A percentile compares a stretch with the other conserved stretches of the same genome.
phyloP scores from a whole-genome alignment of 2,329 filamentous ascomycete species.

The Apiospora kogelbergensis region DNA sequence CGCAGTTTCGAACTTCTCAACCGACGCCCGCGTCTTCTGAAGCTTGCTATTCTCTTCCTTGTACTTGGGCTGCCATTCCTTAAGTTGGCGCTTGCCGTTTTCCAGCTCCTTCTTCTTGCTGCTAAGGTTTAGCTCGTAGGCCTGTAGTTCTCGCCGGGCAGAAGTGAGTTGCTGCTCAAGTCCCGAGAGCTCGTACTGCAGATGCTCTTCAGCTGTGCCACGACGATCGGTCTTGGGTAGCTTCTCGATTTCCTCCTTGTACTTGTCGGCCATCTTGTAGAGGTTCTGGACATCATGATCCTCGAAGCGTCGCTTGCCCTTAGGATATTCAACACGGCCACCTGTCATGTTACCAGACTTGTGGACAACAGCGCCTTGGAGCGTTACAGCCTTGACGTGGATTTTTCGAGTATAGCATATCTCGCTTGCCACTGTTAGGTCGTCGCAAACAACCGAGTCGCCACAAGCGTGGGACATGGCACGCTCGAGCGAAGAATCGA shows the following conservation, averaged over 20 bases:
- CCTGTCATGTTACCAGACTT: constrained; percentile 97
- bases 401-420: constrained; percentile 84
- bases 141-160: constrained; percentile 72
- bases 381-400: constrained; percentile 88
- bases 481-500: constrained; percentile 82
- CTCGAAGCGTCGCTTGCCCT: constrained; percentile 80
- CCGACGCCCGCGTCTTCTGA: constrained; percentile 51
- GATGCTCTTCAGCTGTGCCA: constrained; percentile 73
- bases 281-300: constrained; percentile 86
- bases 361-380: constrained; percentile 95
- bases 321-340: constrained; percentile 76
- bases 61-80: constrained; percentile 76
- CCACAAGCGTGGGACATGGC: constrained; percentile 95
- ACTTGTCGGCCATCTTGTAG: constrained; percentile 72
- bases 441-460: constrained; percentile 92
- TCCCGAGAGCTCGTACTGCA: constrained; percentile 77
- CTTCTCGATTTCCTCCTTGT: constrained; percentile 74
- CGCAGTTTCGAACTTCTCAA: constrained; percentile 55
- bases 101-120: constrained; percentile 83
- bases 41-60: constrained; percentile 70
- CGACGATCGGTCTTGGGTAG: constrained; percentile 78
- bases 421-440: constrained; percentile 79
- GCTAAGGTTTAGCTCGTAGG: constrained; percentile 77
- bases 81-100: constrained; percentile 70
- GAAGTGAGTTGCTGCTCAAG: constrained; percentile 75